Evolutionary conservation across 345 rosid species (phyloP).

Genomic region (Acer yangbiense): DNA sequence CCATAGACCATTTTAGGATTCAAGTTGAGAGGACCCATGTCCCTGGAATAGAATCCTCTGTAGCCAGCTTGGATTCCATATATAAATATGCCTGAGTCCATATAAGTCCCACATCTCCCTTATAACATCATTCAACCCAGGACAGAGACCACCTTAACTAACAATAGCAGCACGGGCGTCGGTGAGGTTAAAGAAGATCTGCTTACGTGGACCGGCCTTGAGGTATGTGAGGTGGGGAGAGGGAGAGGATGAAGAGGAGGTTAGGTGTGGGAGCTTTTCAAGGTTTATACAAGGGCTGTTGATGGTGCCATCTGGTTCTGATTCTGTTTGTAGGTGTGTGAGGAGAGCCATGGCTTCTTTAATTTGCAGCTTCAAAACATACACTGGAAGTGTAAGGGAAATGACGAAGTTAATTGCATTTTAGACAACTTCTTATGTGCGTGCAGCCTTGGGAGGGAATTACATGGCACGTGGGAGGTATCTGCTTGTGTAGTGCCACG

Average conservation of each 20-base stretch:
- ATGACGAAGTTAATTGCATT: too few relatives aligned
- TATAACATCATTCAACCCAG: slow-evolving; percentile 84
- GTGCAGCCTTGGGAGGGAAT: accelerated
- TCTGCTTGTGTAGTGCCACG: too few relatives aligned
- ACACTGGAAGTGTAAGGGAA: too few relatives aligned
- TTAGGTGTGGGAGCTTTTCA: slow-evolving; percentile 43
- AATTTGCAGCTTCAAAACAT: too few relatives aligned
- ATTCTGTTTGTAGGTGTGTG: too few relatives aligned
- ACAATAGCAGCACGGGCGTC: slow-evolving; percentile 73
- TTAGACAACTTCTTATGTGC: too few relatives aligned
- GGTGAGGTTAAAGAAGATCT: slow-evolving; percentile 51
- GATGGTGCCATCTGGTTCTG: too few relatives aligned
- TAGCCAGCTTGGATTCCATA: too few relatives aligned
- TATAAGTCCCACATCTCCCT: slow-evolving; percentile 91
- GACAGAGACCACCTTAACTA: slow-evolving; percentile 89
- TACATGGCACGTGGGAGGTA: too few relatives aligned
- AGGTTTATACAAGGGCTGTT: slow-evolving; percentile 23
- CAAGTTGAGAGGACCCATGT: too few relatives aligned
- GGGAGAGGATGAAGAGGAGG: slow-evolving; percentile 29
- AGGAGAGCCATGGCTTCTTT: too few relatives aligned
- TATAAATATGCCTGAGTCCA: slow-evolving; percentile 67
- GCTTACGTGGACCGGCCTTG: slow-evolving; percentile 75
- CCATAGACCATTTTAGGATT: too few relatives aligned
- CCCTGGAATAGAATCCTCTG: slow-evolving; percentile 92
- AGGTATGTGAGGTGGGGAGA: slow-evolving; percentile 47